phyloP scores from a whole-genome alignment of 2,329 filamentous ascomycete species.

The Lasiodiplodia hormozganensis region DNA sequence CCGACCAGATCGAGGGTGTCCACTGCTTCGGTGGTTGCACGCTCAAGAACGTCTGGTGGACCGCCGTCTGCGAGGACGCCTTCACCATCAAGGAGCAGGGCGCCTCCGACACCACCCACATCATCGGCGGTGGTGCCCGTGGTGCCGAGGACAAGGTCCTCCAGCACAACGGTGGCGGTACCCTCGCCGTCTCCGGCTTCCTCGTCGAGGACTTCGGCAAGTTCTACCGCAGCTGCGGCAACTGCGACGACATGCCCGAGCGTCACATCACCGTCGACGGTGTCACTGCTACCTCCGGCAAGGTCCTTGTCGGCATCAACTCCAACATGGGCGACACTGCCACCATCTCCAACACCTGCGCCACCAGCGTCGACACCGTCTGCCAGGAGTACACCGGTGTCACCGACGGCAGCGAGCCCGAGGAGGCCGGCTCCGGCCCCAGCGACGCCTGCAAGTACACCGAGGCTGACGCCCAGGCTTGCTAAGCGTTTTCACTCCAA shows the following conservation, averaged over 20 bases:
- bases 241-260: constrained; percentile 39
- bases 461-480: constrained; percentile 8
- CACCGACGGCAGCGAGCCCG: constrained; percentile 38
- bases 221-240: constrained; percentile 42
- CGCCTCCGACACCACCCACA: constrained; percentile 35
- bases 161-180: constrained; percentile 44
- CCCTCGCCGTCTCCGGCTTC: constrained; percentile 43
- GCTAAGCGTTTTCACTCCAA: constrained; percentile 20
- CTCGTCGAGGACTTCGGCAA: constrained; percentile 40
- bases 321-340: constrained; percentile 37
- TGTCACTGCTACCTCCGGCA: constrained; percentile 47
- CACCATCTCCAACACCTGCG: constrained; percentile 51
- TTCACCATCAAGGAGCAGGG: constrained; percentile 37
- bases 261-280: constrained; percentile 40
- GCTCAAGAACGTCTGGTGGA: constrained; percentile 46
- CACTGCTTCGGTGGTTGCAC: constrained; percentile 60
- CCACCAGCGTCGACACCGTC: constrained; percentile 35
- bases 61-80: constrained; percentile 49
- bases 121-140: constrained; percentile 41
- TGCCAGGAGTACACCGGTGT: constrained; percentile 41
- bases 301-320: constrained; percentile 49
- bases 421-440: constrained; percentile 34
- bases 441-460: constrained; percentile 29
- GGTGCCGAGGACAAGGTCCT: constrained; percentile 42
- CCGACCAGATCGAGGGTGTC: constrained; percentile 56